Evolutionary conservation across 352 stramenopile genomes (phyloP).

Genomic region (Thraustotheca clavata): DNA sequence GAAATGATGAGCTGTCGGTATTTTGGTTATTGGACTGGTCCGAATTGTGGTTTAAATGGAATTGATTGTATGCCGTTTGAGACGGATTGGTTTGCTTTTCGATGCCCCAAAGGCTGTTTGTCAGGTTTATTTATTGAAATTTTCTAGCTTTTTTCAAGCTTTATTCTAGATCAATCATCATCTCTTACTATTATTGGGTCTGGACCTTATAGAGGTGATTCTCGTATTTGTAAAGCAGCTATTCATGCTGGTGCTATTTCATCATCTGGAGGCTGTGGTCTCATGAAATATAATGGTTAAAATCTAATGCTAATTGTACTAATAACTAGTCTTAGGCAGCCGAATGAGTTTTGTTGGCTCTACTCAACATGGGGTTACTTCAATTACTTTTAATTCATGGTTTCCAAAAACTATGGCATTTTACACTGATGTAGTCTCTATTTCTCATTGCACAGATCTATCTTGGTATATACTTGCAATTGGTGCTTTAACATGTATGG

Average conservation of each 20-base stretch:
- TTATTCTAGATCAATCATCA: slow-evolving; percentile 46
- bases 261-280: slow-evolving; percentile 54
- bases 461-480: slow-evolving; percentile 58
- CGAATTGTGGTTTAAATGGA: slow-evolving; percentile 50
- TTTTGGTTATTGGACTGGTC: slow-evolving; percentile 42
- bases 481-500: slow-evolving; percentile 30
- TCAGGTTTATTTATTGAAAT: slow-evolving; percentile 31
- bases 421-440: slow-evolving; percentile 30
- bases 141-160: background rate
- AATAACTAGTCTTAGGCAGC: slow-evolving; percentile 24
- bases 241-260: slow-evolving; percentile 67
- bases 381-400: slow-evolving; percentile 47
- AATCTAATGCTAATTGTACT: background rate
- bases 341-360: slow-evolving; percentile 42
- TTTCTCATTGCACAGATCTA: slow-evolving; percentile 54
- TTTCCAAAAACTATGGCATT: slow-evolving; percentile 82
- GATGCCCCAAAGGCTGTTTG: slow-evolving; percentile 57
- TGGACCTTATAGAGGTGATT: slow-evolving; percentile 62
- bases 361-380: slow-evolving; percentile 40
- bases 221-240: slow-evolving; percentile 66
- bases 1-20: slow-evolving; percentile 60
- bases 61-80: slow-evolving; percentile 54
- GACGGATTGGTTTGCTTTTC: slow-evolving; percentile 49
- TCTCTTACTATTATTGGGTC: slow-evolving; percentile 61
- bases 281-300: slow-evolving; percentile 46